Evolutionary conservation across 306 rosid genomes (phyloP).

Genomic region (Fragaria vesca): DNA sequence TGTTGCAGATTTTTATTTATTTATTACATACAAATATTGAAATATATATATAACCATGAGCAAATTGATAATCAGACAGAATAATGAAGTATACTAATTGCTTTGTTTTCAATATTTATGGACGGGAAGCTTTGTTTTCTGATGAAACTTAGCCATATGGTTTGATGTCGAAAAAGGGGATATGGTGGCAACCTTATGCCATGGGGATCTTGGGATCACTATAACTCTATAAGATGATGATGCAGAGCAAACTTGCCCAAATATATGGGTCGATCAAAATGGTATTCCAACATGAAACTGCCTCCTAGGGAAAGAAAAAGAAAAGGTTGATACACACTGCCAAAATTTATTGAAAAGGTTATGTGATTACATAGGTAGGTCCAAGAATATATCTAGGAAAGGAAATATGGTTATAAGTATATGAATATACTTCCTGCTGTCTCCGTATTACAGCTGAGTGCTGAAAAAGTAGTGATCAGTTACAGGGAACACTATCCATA

Average conservation of each 20-base stretch:
- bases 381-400: no score
- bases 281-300: conserved; percentile 20
- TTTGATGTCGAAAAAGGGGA: no score
- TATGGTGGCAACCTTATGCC: conserved; percentile 13
- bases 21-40: background rate
- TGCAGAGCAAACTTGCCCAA: conserved; percentile 28
- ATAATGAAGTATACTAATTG: background rate
- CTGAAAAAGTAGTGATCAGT: no score
- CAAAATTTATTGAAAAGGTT: background rate
- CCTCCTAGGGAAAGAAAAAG: conserved; percentile 24
- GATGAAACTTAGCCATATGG: conserved; percentile 27
- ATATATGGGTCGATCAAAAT: conserved; percentile 32
- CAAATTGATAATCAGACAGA: background rate
- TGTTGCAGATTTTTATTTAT: background rate
- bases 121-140: background rate
- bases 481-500: no score
- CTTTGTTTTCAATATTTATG: background rate
- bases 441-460: no score
- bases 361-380: no score
- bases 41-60: background rate
- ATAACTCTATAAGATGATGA: conserved; percentile 36
- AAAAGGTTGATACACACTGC: background rate
- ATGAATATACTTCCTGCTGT: no score
- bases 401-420: no score
- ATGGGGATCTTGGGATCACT: conserved; percentile 35